Conservation (phyloP, 768 basidiomycete species). For the Rhizopogon vinicolor region DNA sequence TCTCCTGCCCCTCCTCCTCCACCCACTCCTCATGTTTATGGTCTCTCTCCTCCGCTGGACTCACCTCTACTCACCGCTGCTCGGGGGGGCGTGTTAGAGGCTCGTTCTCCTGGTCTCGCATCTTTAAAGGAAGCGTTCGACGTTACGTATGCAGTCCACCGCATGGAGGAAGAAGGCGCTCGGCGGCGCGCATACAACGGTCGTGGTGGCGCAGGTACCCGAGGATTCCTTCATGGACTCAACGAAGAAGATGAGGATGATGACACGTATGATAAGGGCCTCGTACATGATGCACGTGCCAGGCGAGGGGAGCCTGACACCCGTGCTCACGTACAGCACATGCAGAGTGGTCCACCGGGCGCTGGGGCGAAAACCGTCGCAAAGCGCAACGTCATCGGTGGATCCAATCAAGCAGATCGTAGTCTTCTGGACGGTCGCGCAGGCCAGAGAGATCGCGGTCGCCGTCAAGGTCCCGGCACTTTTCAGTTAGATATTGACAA, state of each 20-base stretch:
- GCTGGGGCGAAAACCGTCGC: constrained; percentile 8
- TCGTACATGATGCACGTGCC: constrained; percentile 45
- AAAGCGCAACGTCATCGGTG: constrained; percentile 6
- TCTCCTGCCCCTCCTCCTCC: constrained; percentile 52
- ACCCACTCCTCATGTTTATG: constrained; percentile 56
- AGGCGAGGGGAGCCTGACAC: constrained; percentile 31
- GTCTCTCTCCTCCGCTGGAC: constrained; percentile 53
- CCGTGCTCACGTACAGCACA: not conserved
- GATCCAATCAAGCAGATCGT: constrained; percentile 14
- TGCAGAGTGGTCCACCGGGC: not conserved
- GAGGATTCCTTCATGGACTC: constrained; percentile 77
- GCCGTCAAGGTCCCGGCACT: constrained; percentile 23
- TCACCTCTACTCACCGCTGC: constrained; percentile 86
- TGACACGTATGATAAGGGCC: constrained; percentile 43
- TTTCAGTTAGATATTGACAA: constrained; percentile 88
- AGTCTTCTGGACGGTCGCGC: constrained; percentile 58
- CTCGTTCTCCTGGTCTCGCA: constrained; percentile 88
- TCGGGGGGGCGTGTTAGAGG: constrained; percentile 69
- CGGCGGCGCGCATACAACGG: constrained; percentile 79
- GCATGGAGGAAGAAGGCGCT: constrained; percentile 98
- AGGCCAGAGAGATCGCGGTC: constrained; percentile 60
- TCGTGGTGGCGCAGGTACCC: constrained; percentile 68
- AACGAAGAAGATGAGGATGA: constrained; percentile 90
- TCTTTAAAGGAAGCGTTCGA: constrained; percentile 98
- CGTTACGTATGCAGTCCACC: constrained; percentile 96